Base-by-base conservation (phyloP, 306 rosid species). In the Trifolium dubium region DNA sequence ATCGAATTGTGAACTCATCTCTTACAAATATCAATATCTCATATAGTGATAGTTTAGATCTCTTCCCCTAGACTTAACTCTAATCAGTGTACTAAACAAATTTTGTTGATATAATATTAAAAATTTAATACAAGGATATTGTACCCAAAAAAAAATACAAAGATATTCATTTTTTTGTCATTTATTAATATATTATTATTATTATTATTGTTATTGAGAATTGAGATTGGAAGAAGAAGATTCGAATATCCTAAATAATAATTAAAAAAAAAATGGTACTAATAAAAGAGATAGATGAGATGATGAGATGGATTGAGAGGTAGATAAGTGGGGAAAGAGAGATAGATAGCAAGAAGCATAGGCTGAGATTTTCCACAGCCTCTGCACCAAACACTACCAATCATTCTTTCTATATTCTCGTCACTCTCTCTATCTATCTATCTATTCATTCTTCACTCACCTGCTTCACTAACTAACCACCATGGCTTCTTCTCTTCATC, bases 401-500 rank as follows among this genome's bases (percentile, higher is more conserved):
- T 4, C 59, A 72, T 7, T 64, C 3, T 3, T 8, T 15, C 68
- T 34, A 63, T 63, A 63, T 35, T 63, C 68, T 60, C 34, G 30
- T 3, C 5, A 5, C 14, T 5, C 14, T 0, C 1, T 15, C 11
- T 6, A n/a, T 30, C 15, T 2, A 5, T 30, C 4, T n/a, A 6
- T 32, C 10, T 60, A 19, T 1, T 5, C 10, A 30, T 10, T 0
- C 17, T 13, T 1, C 9, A 12, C 4, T 12, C 23, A 23, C 23
- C 1, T 23, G 23, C 23, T 23, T 17, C 2, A 5, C 31, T 3
- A 4, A 60, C n/a, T n/a, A n/a, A n/a, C n/a, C n/a, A n/a, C 12
- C 7, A 60, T 60, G 66, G 66, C 97, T 71, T 82, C 99, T 0
- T 88, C 92, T 35, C 72, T 92, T 0, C 88, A 92, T 39, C 89